Percentiles rank a stretch among this genome's conserved stretches.
phyloP scores from a whole-genome alignment of 2,329 filamentous ascomycete species.

The Rosellinia necatrix region DNA sequence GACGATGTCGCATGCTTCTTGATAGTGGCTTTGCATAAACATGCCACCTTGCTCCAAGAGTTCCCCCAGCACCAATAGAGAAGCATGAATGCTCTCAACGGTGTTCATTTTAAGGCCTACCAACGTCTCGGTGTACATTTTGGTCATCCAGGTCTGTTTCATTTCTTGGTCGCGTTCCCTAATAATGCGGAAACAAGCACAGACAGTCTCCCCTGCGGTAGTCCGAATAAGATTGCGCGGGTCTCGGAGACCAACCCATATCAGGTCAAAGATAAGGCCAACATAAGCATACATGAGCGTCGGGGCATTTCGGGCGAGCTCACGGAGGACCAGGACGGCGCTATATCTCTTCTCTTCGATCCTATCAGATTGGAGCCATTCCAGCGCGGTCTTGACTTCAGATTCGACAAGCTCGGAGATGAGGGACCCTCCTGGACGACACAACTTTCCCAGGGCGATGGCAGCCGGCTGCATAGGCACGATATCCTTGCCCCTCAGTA shows the following conservation, averaged over 20 bases:
- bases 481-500: constrained; percentile 89
- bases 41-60: constrained; percentile 93
- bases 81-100: constrained; percentile 91
- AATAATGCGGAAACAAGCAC: constrained; percentile 94
- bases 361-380: constrained; percentile 95
- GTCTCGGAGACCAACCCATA: constrained; percentile 93
- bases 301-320: constrained; percentile 89
- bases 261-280: constrained; percentile 90
- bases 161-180: constrained; percentile 88
- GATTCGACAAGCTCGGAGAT: constrained; percentile 96
- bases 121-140: constrained; percentile 86
- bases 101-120: constrained; percentile 79
- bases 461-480: constrained; percentile 90
- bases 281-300: constrained; percentile 96
- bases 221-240: constrained; percentile 88
- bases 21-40: constrained; percentile 98
- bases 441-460: constrained; percentile 85
- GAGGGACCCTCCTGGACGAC: constrained; percentile 87
- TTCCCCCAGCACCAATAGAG: constrained; percentile 88
- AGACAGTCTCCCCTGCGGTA: constrained; percentile 89
- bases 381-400: constrained; percentile 92
- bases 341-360: constrained; percentile 93
- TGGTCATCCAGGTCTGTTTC: constrained; percentile 84
- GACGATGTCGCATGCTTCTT: constrained; percentile 89
- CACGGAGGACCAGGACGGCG: constrained; percentile 86